Evolutionary conservation across 2,329 filamentous ascomycete genomes (phyloP).

Genomic region (Botrytis galanthina): DNA sequence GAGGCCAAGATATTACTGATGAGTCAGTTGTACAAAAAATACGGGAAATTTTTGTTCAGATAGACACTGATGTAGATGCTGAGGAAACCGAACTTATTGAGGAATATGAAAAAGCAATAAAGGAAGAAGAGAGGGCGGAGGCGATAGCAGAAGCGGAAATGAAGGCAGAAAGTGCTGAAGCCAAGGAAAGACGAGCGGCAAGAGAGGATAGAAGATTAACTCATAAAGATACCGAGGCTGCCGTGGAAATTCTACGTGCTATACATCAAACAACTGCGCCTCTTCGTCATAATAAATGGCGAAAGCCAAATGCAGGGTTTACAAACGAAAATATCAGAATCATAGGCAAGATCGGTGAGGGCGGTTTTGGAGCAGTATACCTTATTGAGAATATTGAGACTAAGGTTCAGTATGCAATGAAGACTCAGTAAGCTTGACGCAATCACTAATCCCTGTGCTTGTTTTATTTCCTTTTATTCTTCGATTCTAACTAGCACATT

Average conservation of each 20-base stretch:
- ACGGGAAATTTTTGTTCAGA: neutral
- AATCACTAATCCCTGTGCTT: neutral
- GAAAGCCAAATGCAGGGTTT: neutral
- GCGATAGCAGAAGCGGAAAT: neutral
- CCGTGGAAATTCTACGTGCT: neutral
- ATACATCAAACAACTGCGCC: neutral
- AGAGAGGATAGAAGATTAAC: too few species aligned
- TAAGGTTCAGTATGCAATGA: conserved; percentile 1
- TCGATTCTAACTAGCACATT: neutral
- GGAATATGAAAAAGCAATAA: too few species aligned
- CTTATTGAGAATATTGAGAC: conserved; percentile 6
- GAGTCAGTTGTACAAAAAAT: neutral
- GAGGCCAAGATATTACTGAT: neutral
- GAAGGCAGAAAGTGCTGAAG: neutral
- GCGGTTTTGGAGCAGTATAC: neutral
- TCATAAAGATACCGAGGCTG: too few species aligned
- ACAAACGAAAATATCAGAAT: neutral
- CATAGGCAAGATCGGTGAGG: neutral
- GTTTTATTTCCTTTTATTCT: neutral
- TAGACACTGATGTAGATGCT: neutral
- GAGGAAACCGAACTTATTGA: fast-evolving
- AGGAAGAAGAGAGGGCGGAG: neutral
- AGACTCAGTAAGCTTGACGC: neutral
- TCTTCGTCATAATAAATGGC: conserved; percentile 9
- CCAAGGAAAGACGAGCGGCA: neutral